Base-by-base conservation (phyloP, 106 monocot species). In the Platanthera zijinensis region DNA sequence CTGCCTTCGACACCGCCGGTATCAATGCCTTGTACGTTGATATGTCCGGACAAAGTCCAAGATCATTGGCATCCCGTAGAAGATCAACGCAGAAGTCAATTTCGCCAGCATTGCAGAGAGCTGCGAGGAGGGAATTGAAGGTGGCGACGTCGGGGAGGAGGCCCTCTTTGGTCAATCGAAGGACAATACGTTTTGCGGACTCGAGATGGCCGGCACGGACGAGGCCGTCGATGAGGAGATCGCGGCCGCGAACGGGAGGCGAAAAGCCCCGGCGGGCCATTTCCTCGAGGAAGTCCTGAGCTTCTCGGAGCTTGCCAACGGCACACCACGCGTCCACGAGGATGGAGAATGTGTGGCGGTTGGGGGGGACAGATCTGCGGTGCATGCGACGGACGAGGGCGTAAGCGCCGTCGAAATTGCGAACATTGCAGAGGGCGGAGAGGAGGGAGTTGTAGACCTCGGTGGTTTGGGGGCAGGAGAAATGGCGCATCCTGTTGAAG, bases 241-340 rank as follows among this genome's bases (percentile, higher is more conserved):
- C 94, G 14, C 94, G 86, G 53, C 94, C 94, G 1, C 94, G 87
- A 48, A 89, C 87, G 0, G 99, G 92, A 10, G 99, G 92, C 8
- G 74, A 63, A 79, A 92, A 88, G 2, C 99, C 99, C 17, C 51
- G 78, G 18, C 49, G 30, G 45, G 86, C 81, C 99, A 99, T 99
- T 79, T 99, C 99, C 63, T 99, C 88, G 47, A 99, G 80, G 46
- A 99, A 94, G 52, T 87, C 86, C 84, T 88, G 87, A 7, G 99
- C 94, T 77, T 99, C 99, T 18, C 84, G 57, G 63, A 99, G 82
- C 86, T 92, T 94, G 7, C 94, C 99, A 7, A 90, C 88, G 10
- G 86, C 77, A 74, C 99, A 99, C 99, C 99, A 99, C 10, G 84
- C 91, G 62, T 82, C 80, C 77, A 99, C 94, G 49, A 99, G 89